Evolutionary conservation across 2,329 filamentous ascomycete species (phyloP).

Genomic region (Xylariomycetidae sp.): DNA sequence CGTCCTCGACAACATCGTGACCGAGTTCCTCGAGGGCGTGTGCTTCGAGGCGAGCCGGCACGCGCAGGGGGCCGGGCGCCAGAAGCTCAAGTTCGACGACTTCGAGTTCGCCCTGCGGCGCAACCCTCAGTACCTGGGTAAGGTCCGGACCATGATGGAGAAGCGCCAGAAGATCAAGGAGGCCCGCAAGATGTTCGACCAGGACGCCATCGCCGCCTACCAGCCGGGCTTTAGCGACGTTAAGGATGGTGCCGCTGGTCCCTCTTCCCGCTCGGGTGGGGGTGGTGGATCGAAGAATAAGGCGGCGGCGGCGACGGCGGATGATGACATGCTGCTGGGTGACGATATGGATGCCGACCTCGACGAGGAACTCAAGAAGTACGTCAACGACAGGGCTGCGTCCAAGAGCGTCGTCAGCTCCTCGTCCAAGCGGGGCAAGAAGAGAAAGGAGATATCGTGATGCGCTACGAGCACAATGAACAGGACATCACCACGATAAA

Average conservation of each 20-base stretch:
- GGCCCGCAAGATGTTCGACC: slow-evolving; percentile 70
- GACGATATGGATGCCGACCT: slow-evolving; percentile 33
- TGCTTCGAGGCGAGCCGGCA: slow-evolving; percentile 84
- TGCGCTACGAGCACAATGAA: too few species aligned
- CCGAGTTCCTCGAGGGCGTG: slow-evolving; percentile 92
- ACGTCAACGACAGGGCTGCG: slow-evolving; percentile 6
- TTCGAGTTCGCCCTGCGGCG: slow-evolving; percentile 90
- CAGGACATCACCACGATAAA: too few species aligned
- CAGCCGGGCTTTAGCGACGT: too few species aligned
- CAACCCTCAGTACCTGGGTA: slow-evolving; percentile 79
- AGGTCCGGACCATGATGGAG: slow-evolving; percentile 83
- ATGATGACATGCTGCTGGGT: slow-evolving; percentile 31
- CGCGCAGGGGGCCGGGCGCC: slow-evolving; percentile 79
- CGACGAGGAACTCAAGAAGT: slow-evolving; percentile 9
- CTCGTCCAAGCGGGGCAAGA: too few species aligned
- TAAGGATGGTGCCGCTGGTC: too few species aligned
- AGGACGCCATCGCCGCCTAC: slow-evolving; percentile 58
- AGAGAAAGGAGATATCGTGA: too few species aligned
- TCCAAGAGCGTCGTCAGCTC: slow-evolving; percentile 25
- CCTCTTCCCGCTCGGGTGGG: too few species aligned
- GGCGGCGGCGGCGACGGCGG: slow-evolving; percentile 1
- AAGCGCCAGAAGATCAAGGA: slow-evolving; percentile 84
- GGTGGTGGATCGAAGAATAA: too few species aligned
- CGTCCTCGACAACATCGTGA: slow-evolving; percentile 90
- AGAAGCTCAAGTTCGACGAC: slow-evolving; percentile 98